These are phyloP conservation scores for Saccharomycopsis capsularis DNA, from an alignment of 805 yeast species.

Conservation along the genomic window DNA sequence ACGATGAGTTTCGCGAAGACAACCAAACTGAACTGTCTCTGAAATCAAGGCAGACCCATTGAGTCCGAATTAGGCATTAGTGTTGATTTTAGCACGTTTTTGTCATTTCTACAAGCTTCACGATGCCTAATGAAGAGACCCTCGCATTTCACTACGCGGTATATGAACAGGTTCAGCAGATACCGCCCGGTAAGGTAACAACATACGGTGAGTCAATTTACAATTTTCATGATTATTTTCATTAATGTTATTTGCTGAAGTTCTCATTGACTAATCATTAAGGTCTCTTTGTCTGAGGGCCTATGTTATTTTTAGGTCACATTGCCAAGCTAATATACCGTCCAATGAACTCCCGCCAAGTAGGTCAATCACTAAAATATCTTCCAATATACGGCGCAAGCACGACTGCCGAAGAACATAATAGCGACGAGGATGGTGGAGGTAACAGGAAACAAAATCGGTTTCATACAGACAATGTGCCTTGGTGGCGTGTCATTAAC, in stretches of 20 bases:
- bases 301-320: too few species aligned
- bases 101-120: too few species aligned
- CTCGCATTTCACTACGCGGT: conserved; percentile 56
- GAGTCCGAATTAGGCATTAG: too few species aligned
- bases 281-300: too few species aligned
- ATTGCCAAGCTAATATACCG: conserved; percentile 55
- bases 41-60: too few species aligned
- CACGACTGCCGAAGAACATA: conserved; percentile 9
- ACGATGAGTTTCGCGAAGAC: too few species aligned
- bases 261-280: too few species aligned
- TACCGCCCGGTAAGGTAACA: conserved; percentile 61
- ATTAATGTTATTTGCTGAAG: too few species aligned
- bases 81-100: too few species aligned
- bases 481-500: conserved; percentile 78
- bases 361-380: conserved; percentile 62
- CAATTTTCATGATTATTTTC: too few species aligned
- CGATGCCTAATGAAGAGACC: conserved; percentile 31
- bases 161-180: conserved; percentile 41
- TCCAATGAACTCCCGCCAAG: conserved; percentile 68
- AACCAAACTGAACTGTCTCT: too few species aligned
- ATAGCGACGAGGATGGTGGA: not conserved
- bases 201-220: conserved; percentile 52
- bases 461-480: conserved; percentile 37
- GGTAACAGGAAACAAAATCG: conserved; percentile 9
- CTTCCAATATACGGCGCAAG: conserved; percentile 29